Conservation (phyloP, 208 protist genomes). For the Leishmania mexicana region DNA sequence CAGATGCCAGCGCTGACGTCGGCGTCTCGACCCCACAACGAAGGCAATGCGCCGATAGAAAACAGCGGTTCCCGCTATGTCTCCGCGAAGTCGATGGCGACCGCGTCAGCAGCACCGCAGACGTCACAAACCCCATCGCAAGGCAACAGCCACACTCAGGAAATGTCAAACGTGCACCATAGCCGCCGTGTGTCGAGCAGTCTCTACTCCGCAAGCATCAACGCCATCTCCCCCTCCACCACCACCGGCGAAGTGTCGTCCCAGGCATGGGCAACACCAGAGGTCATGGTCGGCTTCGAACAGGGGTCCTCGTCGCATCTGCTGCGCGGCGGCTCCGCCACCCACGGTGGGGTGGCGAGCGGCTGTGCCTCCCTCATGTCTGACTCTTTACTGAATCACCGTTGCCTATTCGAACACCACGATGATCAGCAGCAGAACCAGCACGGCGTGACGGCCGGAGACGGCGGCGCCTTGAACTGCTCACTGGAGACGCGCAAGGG, state of each 20-base stretch:
- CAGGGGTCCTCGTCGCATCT: neutral
- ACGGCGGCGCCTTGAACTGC: neutral
- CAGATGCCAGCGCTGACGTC: neutral
- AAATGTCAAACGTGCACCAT: neutral
- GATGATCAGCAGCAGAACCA: neutral
- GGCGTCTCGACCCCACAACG: neutral
- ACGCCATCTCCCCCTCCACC: slow-evolving; percentile 4
- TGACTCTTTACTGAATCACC: neutral
- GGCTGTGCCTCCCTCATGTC: neutral
- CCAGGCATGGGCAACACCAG: slow-evolving; percentile 12
- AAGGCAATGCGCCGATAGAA: neutral
- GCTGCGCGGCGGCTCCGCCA: neutral
- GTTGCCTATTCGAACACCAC: neutral
- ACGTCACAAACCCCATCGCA: neutral
- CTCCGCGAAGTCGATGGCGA: neutral
- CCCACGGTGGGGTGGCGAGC: neutral
- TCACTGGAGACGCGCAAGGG: neutral
- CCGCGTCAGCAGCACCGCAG: neutral
- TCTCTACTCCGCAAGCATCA: slow-evolving; percentile 1
- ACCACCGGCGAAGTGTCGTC: slow-evolving; percentile 8
- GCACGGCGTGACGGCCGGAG: neutral
- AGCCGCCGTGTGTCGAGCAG: slow-evolving; percentile 7
- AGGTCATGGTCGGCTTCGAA: neutral
- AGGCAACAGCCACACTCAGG: neutral
- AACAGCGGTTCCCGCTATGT: neutral